Percentiles rank a stretch among this genome's conserved stretches.
phyloP scores from a whole-genome alignment of 1,139 yeast species.

The Saccharomyces uvarum region DNA sequence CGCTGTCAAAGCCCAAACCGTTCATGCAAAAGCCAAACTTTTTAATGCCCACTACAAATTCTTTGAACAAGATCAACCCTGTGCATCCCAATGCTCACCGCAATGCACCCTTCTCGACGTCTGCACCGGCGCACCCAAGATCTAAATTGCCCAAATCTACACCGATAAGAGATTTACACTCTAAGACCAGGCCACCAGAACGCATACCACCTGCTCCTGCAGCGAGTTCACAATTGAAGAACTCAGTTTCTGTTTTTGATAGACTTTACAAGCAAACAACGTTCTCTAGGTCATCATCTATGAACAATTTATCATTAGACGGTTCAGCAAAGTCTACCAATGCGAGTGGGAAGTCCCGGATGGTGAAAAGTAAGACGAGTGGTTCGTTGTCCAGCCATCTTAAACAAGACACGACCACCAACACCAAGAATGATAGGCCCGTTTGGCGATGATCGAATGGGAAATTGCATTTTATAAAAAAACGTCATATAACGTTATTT shows the following conservation, averaged over 20 bases:
- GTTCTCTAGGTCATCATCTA: constrained; percentile 13
- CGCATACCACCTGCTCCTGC: neutral
- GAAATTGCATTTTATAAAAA: neutral
- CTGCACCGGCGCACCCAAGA: neutral
- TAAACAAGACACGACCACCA: constrained; percentile 3
- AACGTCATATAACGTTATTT: neutral
- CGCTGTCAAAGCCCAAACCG: constrained; percentile 14
- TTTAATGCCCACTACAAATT: constrained; percentile 15
- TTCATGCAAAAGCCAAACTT: constrained; percentile 15
- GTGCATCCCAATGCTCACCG: neutral
- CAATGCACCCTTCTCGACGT: neutral
- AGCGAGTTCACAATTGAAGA: neutral
- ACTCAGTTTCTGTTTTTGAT: constrained; percentile 7
- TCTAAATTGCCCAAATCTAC: neutral
- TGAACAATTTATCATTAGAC: constrained; percentile 4
- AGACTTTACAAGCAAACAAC: constrained; percentile 15
- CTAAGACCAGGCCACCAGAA: neutral
- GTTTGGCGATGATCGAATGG: neutral
- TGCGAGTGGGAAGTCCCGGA: neutral
- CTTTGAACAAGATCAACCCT: constrained; percentile 12
- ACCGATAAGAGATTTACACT: neutral
- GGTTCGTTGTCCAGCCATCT: constrained; percentile 5
- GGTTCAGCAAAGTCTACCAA: neutral
- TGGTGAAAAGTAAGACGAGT: constrained; percentile 5
- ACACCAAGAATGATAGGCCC: neutral